These are phyloP conservation scores for Beauveria scarabaeidicola DNA, from an alignment of 2,329 filamentous ascomycete species.

Conservation along the genomic window DNA sequence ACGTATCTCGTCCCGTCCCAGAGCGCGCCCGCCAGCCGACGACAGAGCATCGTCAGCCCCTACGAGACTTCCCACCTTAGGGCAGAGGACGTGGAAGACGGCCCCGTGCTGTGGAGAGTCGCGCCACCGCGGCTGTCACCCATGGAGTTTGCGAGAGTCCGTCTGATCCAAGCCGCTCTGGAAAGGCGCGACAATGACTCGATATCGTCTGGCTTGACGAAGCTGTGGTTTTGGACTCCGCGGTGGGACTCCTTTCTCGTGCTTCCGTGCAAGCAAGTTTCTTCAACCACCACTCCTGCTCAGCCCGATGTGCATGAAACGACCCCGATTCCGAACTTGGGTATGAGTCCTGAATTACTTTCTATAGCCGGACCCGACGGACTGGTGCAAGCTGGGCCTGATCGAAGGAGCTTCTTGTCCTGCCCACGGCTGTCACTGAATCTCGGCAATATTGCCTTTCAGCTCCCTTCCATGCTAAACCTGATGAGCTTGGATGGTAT, in stretches of 20 bases:
- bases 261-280: conserved; percentile 25
- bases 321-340: too few species aligned
- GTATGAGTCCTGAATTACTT: background rate
- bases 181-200: conserved; percentile 19
- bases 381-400: background rate
- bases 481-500: conserved; percentile 6
- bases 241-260: conserved; percentile 29
- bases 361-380: background rate
- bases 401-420: conserved; percentile 1
- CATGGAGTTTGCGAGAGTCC: conserved; percentile 31
- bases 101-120: conserved; percentile 12
- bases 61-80: background rate
- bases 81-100: background rate
- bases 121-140: conserved; percentile 27
- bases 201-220: conserved; percentile 23
- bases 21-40: background rate
- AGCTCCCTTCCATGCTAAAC: conserved; percentile 21
- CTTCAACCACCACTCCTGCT: background rate
- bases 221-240: conserved; percentile 27
- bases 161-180: conserved; percentile 25
- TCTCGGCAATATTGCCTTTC: conserved; percentile 18
- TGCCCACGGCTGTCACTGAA: conserved; percentile 26
- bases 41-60: background rate
- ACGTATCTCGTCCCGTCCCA: background rate
- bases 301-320: too few species aligned